A percentile compares a stretch with the other conserved stretches of the same genome.
These are phyloP conservation scores for Cladosporium sp. DNA, from an alignment of 2,329 filamentous ascomycete species.

Conservation along the genomic window DNA sequence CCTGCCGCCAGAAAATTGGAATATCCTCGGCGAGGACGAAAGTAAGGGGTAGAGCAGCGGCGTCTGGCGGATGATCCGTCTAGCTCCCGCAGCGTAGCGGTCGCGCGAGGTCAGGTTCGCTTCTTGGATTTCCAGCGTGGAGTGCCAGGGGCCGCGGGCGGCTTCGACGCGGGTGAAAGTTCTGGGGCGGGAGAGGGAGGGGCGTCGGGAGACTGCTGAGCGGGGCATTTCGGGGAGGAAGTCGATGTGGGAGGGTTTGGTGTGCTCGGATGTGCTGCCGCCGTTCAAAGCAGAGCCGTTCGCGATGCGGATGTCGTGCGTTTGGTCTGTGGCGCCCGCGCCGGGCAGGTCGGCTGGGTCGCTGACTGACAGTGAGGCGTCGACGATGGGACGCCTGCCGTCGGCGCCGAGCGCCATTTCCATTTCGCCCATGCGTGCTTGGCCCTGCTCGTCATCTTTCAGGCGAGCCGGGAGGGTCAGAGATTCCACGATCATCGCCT, in stretches of 20 bases:
- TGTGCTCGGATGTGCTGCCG: constrained; percentile 13
- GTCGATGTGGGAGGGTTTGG: constrained; percentile 18
- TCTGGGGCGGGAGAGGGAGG: constrained; percentile 24
- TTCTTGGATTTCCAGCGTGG: constrained; percentile 27
- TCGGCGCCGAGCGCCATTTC: constrained; percentile 66
- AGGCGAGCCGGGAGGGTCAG: constrained; percentile 73
- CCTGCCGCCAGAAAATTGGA: constrained; percentile 42
- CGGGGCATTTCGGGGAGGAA: constrained; percentile 23
- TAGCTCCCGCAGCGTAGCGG: constrained; percentile 27
- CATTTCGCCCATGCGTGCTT: constrained; percentile 58
- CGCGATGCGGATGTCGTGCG: constrained; percentile 29
- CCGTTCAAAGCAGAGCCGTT: constrained; percentile 29
- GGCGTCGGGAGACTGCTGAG: constrained; percentile 15
- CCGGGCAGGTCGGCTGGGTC: constrained; percentile 31
- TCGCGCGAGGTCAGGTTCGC: constrained; percentile 29
- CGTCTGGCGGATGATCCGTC: constrained; percentile 36
- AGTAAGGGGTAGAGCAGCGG: constrained; percentile 68
- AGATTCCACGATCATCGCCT: constrained; percentile 73
- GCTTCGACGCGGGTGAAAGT: constrained; percentile 39
- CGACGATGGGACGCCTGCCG: constrained; percentile 75
- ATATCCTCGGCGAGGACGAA: constrained; percentile 79
- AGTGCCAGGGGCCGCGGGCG: constrained; percentile 37
- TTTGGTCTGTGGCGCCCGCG: constrained; percentile 23
- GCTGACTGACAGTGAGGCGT: constrained; percentile 63
- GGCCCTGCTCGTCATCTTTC: constrained; percentile 39